Evolutionary conservation across 2,329 filamentous ascomycete species (phyloP).

Genomic region (Claviceps maximensis): DNA sequence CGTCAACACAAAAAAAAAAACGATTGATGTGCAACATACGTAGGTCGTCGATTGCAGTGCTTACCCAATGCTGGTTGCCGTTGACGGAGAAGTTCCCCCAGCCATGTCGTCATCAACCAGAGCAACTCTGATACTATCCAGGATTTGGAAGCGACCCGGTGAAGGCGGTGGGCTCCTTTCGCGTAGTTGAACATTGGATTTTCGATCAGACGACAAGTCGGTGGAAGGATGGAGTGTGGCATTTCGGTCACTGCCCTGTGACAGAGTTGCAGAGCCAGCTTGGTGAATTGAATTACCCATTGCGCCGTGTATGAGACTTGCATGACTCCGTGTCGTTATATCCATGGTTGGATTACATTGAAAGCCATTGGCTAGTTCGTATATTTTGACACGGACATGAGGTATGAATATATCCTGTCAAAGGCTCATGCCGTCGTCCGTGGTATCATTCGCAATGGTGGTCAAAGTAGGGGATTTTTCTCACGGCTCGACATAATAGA

Average conservation of each 20-base stretch:
- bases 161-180: conserved; percentile 23
- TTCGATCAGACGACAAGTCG: neutral
- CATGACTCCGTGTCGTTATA: neutral
- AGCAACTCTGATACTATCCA: conserved; percentile 10
- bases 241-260: conserved; percentile 7
- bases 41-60: conserved; percentile 7
- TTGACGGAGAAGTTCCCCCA: conserved; percentile 12
- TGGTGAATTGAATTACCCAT: neutral
- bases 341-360: conserved; percentile 4
- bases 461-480: neutral
- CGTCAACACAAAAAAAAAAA: neutral
- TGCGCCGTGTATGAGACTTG: neutral
- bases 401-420: conserved; percentile 1
- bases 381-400: conserved; percentile 4
- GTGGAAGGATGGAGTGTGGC: neutral
- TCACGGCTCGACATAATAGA: conserved; percentile 1
- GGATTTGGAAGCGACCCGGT: conserved; percentile 1
- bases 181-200: conserved; percentile 9
- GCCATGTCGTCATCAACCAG: conserved; percentile 14
- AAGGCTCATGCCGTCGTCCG: conserved; percentile 4
- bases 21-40: neutral
- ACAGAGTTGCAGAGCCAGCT: neutral
- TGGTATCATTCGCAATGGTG: conserved; percentile 2
- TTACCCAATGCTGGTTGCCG: conserved; percentile 15
- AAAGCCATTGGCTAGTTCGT: conserved; percentile 1